phyloP scores from a whole-genome alignment of 371 early-diverging fungal species.

The Mucor mucedo region DNA sequence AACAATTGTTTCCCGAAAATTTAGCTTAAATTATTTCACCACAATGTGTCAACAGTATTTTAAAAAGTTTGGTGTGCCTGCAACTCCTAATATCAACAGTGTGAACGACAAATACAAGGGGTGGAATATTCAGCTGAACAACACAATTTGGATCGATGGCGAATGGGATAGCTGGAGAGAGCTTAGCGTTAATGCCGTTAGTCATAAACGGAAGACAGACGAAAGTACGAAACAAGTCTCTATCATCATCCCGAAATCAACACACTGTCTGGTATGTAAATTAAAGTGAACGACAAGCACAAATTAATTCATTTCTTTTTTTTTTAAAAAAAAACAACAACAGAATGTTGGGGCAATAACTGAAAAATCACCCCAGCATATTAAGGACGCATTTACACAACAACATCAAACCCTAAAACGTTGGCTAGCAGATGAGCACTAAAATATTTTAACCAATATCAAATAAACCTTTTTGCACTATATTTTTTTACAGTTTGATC shows the following conservation, averaged over 20 bases:
- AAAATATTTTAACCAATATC: background rate
- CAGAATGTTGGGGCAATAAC: background rate
- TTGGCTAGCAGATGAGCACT: background rate
- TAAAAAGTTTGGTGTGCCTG: conserved; percentile 25
- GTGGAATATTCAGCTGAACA: conserved; percentile 47
- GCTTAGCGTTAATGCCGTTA: conserved; percentile 39
- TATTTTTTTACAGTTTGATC: background rate
- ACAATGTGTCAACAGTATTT: conserved; percentile 47
- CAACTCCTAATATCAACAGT: conserved; percentile 26
- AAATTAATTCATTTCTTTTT: background rate
- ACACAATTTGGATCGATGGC: conserved; percentile 62
- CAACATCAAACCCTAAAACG: background rate
- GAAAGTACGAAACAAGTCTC: background rate
- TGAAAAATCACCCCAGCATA: background rate
- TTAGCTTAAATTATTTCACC: conserved; percentile 37
- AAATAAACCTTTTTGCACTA: background rate
- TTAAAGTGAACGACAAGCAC: background rate
- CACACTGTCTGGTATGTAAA: conserved; percentile 26
- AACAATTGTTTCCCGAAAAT: conserved; percentile 45
- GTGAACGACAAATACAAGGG: conserved; percentile 53
- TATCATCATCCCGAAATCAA: conserved; percentile 23
- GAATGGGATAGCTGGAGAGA: conserved; percentile 66
- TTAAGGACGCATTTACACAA: background rate
- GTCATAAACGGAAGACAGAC: conserved; percentile 1
- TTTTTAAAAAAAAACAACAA: background rate